These are phyloP conservation scores for Nevesoporus exiguus DNA, from an alignment of 768 basidiomycete species.

Conservation along the genomic window DNA sequence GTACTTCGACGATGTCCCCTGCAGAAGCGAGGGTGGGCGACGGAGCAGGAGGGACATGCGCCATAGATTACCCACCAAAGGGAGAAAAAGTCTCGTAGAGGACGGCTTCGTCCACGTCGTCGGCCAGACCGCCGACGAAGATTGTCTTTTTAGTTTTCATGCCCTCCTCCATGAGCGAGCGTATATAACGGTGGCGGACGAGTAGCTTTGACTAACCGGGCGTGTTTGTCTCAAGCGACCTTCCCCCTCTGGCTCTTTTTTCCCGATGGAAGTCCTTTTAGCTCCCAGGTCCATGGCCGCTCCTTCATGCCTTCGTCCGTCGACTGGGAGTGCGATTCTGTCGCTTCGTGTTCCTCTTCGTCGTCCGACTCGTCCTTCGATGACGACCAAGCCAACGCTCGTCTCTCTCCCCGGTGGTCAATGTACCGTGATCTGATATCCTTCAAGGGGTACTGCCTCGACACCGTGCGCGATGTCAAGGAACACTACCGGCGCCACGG, in stretches of 20 bases:
- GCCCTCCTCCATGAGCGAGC: constrained; percentile 67
- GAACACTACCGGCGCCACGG: constrained; percentile 46
- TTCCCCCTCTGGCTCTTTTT: too few species aligned
- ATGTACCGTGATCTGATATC: constrained; percentile 47
- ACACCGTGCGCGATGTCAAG: constrained; percentile 67
- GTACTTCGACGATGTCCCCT: constrained; percentile 94
- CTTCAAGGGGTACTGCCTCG: constrained; percentile 56
- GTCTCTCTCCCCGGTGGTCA: constrained; percentile 61
- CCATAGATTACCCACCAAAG: constrained; percentile 78
- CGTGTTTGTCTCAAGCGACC: constrained; percentile 10
- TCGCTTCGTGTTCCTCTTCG: constrained; percentile 37
- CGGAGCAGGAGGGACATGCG: neutral
- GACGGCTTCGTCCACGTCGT: constrained; percentile 76
- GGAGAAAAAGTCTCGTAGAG: constrained; percentile 80
- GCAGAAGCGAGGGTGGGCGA: constrained; percentile 6
- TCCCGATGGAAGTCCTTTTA: too few species aligned
- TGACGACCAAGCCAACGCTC: constrained; percentile 49
- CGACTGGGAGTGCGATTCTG: constrained; percentile 23
- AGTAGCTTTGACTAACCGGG: constrained; percentile 11
- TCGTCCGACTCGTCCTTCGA: constrained; percentile 55
- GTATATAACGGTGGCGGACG: neutral
- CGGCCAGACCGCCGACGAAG: constrained; percentile 78
- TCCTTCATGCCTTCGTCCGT: constrained; percentile 65
- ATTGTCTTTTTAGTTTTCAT: constrained; percentile 82
- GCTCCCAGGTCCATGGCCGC: neutral